These are phyloP conservation scores for Dryadomyces quercus-mongolicae DNA, from an alignment of 2,329 filamentous ascomycete species.

Conservation along the genomic window DNA sequence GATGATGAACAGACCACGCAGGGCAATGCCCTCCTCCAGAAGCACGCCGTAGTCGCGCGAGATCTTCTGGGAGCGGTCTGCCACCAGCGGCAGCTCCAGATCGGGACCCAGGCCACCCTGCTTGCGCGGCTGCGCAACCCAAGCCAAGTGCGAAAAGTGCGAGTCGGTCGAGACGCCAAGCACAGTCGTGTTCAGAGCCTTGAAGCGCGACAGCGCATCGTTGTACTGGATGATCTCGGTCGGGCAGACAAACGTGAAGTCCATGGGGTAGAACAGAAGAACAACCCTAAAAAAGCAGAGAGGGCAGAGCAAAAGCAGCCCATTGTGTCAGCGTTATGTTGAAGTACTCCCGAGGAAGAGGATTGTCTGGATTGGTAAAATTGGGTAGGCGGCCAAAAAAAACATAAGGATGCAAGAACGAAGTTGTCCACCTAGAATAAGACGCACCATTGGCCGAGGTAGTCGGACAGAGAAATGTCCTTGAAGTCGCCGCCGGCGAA, in stretches of 20 bases:
- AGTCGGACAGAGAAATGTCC: constrained; percentile 32
- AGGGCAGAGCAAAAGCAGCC: neutral
- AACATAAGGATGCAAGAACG: neutral
- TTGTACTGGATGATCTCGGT: constrained; percentile 55
- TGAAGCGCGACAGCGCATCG: constrained; percentile 47
- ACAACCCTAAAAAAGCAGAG: constrained; percentile 34
- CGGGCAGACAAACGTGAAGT: constrained; percentile 57
- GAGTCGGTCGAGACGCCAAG: constrained; percentile 51
- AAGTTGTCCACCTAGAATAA: neutral
- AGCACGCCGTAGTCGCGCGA: constrained; percentile 51
- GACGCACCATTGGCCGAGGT: constrained; percentile 32
- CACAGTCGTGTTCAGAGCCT: constrained; percentile 44
- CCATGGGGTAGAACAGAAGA: constrained; percentile 55
- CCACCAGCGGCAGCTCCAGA: constrained; percentile 48
- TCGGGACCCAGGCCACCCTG: constrained; percentile 48
- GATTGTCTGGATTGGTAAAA: neutral
- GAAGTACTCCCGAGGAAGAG: neutral
- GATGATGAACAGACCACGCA: constrained; percentile 54
- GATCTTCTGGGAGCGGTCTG: constrained; percentile 49
- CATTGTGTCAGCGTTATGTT: neutral
- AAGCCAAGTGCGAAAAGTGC: constrained; percentile 44
- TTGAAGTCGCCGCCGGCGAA: constrained; percentile 35
- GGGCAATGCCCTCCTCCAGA: constrained; percentile 49
- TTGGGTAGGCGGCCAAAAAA: neutral
- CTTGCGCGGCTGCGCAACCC: constrained; percentile 44